Percentiles rank a stretch among this genome's conserved stretches.
Conservation (phyloP, 345 rosid species). For the Raphanus raphanistrum region DNA sequence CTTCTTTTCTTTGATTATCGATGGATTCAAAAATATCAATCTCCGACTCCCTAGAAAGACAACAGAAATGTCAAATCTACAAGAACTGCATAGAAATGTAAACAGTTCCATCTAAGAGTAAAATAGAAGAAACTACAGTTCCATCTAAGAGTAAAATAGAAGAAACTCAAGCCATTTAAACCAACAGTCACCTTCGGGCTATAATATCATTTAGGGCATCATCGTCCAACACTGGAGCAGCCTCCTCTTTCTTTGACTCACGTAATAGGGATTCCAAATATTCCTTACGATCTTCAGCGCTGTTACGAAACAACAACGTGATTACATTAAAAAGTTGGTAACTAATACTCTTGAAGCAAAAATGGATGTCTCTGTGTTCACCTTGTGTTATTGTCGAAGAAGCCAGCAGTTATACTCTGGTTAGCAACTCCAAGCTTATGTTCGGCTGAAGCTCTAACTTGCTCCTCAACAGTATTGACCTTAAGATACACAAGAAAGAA, state of each 20-base stretch:
- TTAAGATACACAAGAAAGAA: constrained; percentile 34
- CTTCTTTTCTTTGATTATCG: constrained; percentile 68
- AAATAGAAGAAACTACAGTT: background rate
- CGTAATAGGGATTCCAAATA: constrained; percentile 84
- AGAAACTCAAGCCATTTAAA: constrained; percentile 2
- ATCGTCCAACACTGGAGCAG: constrained; percentile 82
- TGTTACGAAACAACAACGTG: constrained; percentile 37
- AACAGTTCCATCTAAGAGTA: constrained; percentile 1
- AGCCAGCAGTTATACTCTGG: constrained; percentile 97
- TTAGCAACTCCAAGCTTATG: constrained; percentile 97
- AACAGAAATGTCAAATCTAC: constrained; percentile 17
- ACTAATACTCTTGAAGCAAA: background rate
- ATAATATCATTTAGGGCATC: constrained; percentile 76
- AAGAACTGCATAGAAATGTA: background rate
- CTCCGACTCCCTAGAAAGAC: constrained; percentile 71
- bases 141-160: background rate
- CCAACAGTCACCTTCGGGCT: constrained; percentile 71
- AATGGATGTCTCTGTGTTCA: constrained; percentile 25
- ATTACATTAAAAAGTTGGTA: constrained; percentile 9
- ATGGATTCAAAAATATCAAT: constrained; percentile 84
- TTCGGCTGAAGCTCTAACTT: constrained; percentile 93
- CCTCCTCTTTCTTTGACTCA: constrained; percentile 93
- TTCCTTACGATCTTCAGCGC: constrained; percentile 94
- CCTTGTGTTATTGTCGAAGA: constrained; percentile 96
- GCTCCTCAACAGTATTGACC: constrained; percentile 96